Base-by-base conservation (phyloP, 2,329 filamentous ascomycete species). In the Arthrobotrys sphaeroides region DNA sequence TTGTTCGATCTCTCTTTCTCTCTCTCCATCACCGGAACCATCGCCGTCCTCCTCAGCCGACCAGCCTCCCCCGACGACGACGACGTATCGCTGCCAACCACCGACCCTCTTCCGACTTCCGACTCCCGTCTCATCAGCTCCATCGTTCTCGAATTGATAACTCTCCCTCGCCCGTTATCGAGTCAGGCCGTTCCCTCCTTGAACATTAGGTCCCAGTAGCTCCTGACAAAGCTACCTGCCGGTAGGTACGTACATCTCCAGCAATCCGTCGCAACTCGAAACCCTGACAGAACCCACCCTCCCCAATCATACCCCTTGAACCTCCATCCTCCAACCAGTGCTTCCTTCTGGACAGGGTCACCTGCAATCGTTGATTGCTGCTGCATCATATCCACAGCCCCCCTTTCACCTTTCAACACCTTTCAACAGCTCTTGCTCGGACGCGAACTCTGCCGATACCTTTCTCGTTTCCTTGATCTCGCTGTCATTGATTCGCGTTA, bases 401-500 rank as follows among this genome's bases (percentile, higher is more conserved):
- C 59, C 66, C 67, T 55, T 55, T 55, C 55, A 43, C 55, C 47
- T 64, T 72, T 72, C 57, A 64, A 64, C 40, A 55, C 67, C 49
- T 49, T 49, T 61, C 66, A 59, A 20, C 28, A 61, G 24, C 53
- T 60, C 53, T 42, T 40, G 28, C 53, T 31, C 55, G 16, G 62
- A 68, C 70, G 69, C 61, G 61, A 65, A 49, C 12, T 28, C 38
- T 43, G n/a, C n/a, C n/a, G n/a, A n/a, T n/a, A n/a, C n/a, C 33
- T 33, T 28, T 47, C 36, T 26, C 18, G 5, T 13, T 36, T 28
- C 28, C 28, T 51, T 42, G 53, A 22, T 51, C 43, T 26, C 51
- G 49, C 51, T 67, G 62, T 74, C n/a, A n/a, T n/a, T n/a, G n/a
- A n/a, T n/a, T n/a, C 70, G 70, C 70, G 70, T 74, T 73, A 38